phyloP scores from a whole-genome alignment of 306 rosid genomes.

The Datisca glomerata region DNA sequence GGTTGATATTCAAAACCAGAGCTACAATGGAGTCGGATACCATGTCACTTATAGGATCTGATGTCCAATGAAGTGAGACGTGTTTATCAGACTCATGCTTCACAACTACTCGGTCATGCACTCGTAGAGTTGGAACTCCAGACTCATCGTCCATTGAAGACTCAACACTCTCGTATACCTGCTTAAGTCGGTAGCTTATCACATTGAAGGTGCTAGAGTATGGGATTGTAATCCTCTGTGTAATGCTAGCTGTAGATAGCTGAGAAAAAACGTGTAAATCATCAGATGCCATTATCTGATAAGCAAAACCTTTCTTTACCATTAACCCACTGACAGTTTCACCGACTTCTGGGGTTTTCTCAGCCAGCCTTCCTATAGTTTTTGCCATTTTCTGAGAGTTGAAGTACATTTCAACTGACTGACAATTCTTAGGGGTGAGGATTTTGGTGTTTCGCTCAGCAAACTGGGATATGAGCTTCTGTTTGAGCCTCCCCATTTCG shows the following conservation, averaged over 20 bases:
- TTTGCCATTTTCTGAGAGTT: constrained; percentile 94
- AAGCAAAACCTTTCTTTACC: constrained; percentile 83
- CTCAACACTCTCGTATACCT: constrained; percentile 69
- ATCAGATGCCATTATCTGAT: constrained; percentile 91
- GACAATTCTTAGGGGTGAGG: constrained; percentile 88
- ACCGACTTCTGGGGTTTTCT: constrained; percentile 54
- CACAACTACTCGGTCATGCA: constrained; percentile 65
- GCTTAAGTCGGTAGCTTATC: constrained; percentile 55
- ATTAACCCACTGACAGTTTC: constrained; percentile 70
- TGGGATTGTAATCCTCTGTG: constrained; percentile 84
- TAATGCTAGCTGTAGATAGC: constrained; percentile 60
- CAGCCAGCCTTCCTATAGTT: constrained; percentile 80
- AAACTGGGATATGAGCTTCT: constrained; percentile 71
- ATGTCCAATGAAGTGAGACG: constrained; percentile 74
- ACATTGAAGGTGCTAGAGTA: constrained; percentile 51
- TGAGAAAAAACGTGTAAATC: constrained; percentile 93
- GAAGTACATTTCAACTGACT: constrained; percentile 84
- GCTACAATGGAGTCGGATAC: constrained; percentile 86
- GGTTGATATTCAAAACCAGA: constrained; percentile 54
- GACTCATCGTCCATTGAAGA: constrained; percentile 74
- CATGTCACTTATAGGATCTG: constrained; percentile 87
- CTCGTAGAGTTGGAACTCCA: constrained; percentile 45
- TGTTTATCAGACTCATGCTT: constrained; percentile 82
- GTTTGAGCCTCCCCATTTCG: constrained; percentile 95
- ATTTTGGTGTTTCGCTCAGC: constrained; percentile 73